phyloP scores from a whole-genome alignment of 495 filamentous ascomycete genomes.

The Xylaria intraflava region DNA sequence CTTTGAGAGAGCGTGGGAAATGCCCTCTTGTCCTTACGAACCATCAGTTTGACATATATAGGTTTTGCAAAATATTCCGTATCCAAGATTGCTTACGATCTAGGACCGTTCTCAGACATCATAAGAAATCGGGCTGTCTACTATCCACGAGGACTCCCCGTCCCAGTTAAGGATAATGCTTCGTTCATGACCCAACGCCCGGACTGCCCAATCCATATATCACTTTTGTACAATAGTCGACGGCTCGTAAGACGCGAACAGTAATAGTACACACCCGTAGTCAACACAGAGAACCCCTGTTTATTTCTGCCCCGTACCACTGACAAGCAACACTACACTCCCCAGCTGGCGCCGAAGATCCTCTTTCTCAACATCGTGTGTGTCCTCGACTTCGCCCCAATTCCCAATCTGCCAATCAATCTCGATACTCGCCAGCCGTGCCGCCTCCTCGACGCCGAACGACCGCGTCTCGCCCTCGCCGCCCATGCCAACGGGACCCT shows the following conservation, averaged over 20 bases:
- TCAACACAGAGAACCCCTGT: background rate
- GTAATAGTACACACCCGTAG: background rate
- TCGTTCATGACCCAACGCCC: background rate
- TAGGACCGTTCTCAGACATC: no score
- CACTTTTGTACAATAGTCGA: background rate
- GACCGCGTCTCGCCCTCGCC: constrained; percentile 12
- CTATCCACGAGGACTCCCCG: no score
- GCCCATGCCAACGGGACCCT: constrained; percentile 46
- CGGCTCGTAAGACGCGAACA: background rate
- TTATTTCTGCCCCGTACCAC: constrained; percentile 39
- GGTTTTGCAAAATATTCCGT: no score
- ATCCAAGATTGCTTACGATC: no score
- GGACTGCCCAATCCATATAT: background rate
- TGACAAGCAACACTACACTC: constrained; percentile 72
- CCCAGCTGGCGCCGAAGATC: constrained; percentile 85
- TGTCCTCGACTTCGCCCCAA: constrained; percentile 98
- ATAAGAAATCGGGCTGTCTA: no score
- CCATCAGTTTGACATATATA: no score
- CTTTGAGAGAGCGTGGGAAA: no score
- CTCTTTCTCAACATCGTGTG: constrained; percentile 93
- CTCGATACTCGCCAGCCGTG: constrained; percentile 71
- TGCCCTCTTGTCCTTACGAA: no score
- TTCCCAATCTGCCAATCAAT: constrained; percentile 81
- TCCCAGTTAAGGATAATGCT: no score
- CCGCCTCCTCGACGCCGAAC: constrained; percentile 67